phyloP scores from a whole-genome alignment of 2,329 filamentous ascomycete species.

The Paecilomyces fulvus region DNA sequence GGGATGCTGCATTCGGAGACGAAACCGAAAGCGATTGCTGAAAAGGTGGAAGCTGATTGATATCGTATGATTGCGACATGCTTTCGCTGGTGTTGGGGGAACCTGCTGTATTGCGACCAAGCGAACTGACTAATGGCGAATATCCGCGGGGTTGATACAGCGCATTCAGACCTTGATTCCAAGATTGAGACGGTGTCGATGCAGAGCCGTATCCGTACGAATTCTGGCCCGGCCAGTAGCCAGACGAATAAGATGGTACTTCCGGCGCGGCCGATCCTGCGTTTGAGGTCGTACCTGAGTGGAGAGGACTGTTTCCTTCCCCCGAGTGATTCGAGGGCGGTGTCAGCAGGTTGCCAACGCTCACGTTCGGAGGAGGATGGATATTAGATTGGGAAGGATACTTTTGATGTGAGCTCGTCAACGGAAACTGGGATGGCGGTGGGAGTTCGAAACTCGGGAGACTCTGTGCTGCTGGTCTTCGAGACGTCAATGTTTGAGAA shows the following conservation, averaged over 20 bases:
- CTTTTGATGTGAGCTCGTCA: conserved; percentile 42
- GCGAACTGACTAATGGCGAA: conserved; percentile 48
- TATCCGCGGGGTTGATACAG: conserved; percentile 45
- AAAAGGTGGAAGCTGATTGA: conserved; percentile 55
- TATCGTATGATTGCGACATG: conserved; percentile 61
- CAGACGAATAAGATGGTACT: conserved; percentile 41
- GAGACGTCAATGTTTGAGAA: conserved; percentile 59
- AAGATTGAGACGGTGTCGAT: conserved; percentile 37
- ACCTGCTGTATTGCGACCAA: conserved; percentile 45
- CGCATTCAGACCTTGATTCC: conserved; percentile 31
- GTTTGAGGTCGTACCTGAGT: conserved; percentile 47
- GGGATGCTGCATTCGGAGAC: conserved; percentile 32
- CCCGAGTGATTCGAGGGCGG: conserved; percentile 51
- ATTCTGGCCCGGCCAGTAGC: conserved; percentile 53
- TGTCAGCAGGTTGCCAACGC: conserved; percentile 55
- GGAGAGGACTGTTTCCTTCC: conserved; percentile 35
- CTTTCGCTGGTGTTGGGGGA: conserved; percentile 55
- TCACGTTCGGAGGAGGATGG: conserved; percentile 42
- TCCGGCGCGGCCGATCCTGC: conserved; percentile 21
- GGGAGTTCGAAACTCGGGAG: conserved; percentile 63
- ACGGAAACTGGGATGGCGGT: conserved; percentile 44
- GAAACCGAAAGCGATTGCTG: conserved; percentile 50
- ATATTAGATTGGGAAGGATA: conserved; percentile 35
- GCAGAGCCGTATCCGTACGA: conserved; percentile 46
- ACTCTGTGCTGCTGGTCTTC: conserved; percentile 60